These are phyloP conservation scores for Starmerella tilneyi DNA, from an alignment of 805 yeast genomes.

Conservation along the genomic window DNA sequence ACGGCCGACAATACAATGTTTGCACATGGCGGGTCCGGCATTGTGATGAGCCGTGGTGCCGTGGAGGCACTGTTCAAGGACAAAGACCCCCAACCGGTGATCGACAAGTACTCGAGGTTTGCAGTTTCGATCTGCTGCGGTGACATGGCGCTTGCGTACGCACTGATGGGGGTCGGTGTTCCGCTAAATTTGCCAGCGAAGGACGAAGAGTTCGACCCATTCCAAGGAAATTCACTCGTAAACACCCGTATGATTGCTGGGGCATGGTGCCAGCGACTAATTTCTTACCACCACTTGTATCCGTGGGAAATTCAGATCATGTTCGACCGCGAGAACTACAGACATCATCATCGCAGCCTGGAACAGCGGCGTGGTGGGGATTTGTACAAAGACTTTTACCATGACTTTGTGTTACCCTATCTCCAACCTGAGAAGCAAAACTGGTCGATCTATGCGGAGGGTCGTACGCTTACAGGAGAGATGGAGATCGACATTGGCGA, in stretches of 20 bases:
- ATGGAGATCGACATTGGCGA: background rate
- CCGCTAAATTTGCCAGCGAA: conserved; percentile 6
- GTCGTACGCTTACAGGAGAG: background rate
- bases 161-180: conserved; percentile 22
- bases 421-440: conserved; percentile 16
- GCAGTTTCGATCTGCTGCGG: conserved; percentile 30
- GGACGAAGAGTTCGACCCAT: conserved; percentile 1
- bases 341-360: background rate
- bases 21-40: conserved; percentile 35
- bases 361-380: background rate
- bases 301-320: conserved; percentile 18
- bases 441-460: conserved; percentile 24
- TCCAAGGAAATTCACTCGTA: conserved; percentile 9
- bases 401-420: conserved; percentile 28
- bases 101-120: conserved; percentile 23
- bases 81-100: conserved; percentile 9
- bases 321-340: conserved; percentile 12
- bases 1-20: conserved; percentile 22
- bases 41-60: conserved; percentile 29
- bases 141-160: conserved; percentile 29
- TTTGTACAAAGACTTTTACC: conserved; percentile 27
- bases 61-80: conserved; percentile 25
- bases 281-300: conserved; percentile 5
- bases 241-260: conserved; percentile 3
- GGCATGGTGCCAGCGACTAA: conserved; percentile 15